Percentiles rank a stretch among this genome's conserved stretches.
These are phyloP conservation scores for Geranomyces michiganensis DNA, from an alignment of 192 early-diverging fungal species.

Conservation along the genomic window DNA sequence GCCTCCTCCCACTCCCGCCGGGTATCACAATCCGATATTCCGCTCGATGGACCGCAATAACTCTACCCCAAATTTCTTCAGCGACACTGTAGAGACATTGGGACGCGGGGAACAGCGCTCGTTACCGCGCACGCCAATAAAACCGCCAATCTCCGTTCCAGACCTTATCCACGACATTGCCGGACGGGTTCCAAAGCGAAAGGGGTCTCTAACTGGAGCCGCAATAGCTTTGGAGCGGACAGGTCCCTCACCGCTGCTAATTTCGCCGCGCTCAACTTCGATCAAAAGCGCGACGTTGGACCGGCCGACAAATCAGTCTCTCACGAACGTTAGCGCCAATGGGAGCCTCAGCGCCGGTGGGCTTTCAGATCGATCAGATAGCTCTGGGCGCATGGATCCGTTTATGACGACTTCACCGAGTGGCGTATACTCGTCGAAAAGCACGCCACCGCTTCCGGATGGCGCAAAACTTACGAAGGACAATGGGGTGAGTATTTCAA, in stretches of 20 bases:
- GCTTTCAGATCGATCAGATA: not conserved
- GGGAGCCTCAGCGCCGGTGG: not conserved
- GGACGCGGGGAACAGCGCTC: not conserved
- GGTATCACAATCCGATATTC: not conserved
- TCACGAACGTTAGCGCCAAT: not conserved
- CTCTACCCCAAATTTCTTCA: not conserved
- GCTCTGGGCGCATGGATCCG: not conserved
- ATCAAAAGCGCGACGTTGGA: constrained; percentile 22
- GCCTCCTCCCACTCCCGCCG: not conserved
- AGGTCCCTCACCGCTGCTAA: constrained; percentile 24
- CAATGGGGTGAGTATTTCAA: not conserved
- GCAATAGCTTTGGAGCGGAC: constrained; percentile 12
- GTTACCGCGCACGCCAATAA: not conserved
- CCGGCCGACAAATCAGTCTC: not conserved
- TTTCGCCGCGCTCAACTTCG: constrained; percentile 9
- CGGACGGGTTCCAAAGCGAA: constrained; percentile 21
- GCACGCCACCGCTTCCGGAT: not conserved
- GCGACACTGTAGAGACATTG: not conserved
- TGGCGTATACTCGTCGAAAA: not conserved
- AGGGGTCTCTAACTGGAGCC: constrained; percentile 24
- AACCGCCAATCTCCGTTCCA: constrained; percentile 14
- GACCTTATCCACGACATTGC: constrained; percentile 18
- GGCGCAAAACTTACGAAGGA: not conserved
- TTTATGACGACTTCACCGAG: not conserved
- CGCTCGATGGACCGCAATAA: not conserved